phyloP scores from a whole-genome alignment of 2,329 filamentous ascomycete genomes.

The Clonostachys rosea region DNA sequence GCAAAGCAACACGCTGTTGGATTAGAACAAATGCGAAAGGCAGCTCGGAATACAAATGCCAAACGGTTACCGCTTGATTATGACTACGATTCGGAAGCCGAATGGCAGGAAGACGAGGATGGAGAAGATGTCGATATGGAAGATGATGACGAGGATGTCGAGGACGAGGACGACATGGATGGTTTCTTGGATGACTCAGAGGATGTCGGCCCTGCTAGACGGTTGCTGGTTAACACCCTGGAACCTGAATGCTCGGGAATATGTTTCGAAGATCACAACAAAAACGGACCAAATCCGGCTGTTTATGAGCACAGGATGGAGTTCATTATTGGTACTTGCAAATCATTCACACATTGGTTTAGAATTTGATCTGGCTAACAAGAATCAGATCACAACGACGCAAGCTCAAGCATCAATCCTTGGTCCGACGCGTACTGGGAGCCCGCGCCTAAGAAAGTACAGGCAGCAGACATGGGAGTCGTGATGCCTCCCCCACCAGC shows the following conservation, averaged over 20 bases:
- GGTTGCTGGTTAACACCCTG: conserved; percentile 62
- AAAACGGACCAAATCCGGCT: conserved; percentile 40
- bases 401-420: not conserved
- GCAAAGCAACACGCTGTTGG: conserved; percentile 44
- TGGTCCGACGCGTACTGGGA: conserved; percentile 62
- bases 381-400: not conserved
- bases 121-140: conserved; percentile 67
- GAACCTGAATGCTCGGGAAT: conserved; percentile 76
- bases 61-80: conserved; percentile 65
- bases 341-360: not conserved
- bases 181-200: conserved; percentile 88
- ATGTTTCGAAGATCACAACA: conserved; percentile 68
- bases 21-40: conserved; percentile 36
- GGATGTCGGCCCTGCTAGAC: conserved; percentile 52
- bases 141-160: conserved; percentile 63
- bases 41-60: conserved; percentile 50
- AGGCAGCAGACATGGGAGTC: conserved; percentile 5
- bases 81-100: conserved; percentile 81
- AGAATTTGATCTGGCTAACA: not conserved
- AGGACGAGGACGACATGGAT: conserved; percentile 81
- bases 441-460: conserved; percentile 24
- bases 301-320: conserved; percentile 66
- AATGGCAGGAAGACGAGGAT: conserved; percentile 73
- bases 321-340: conserved; percentile 60
- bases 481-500: conserved; percentile 25